These are phyloP conservation scores for Leccinum pachyderme DNA, from an alignment of 1,284 basidiomycete species.

Conservation along the genomic window DNA sequence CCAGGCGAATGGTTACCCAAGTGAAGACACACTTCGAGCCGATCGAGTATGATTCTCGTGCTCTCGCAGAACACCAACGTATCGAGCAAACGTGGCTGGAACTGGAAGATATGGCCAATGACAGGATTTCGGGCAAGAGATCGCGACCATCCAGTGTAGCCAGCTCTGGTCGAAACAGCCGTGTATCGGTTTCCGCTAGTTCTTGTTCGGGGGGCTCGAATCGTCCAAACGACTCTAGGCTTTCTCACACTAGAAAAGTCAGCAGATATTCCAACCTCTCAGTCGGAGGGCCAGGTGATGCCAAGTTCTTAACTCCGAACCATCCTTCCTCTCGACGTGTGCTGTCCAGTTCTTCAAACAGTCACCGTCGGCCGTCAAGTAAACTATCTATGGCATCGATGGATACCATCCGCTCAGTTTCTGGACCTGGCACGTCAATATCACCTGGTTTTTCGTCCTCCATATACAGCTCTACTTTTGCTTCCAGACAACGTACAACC, in stretches of 20 bases:
- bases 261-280: constrained; percentile 54
- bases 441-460: constrained; percentile 36
- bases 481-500: constrained; percentile 75
- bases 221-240: constrained; percentile 24
- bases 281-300: constrained; percentile 36
- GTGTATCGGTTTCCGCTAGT: constrained; percentile 40
- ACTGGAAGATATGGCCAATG: constrained; percentile 73
- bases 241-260: constrained; percentile 38
- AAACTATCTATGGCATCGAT: constrained; percentile 30
- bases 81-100: constrained; percentile 77
- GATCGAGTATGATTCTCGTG: constrained; percentile 56
- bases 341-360: constrained; percentile 44
- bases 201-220: constrained; percentile 22
- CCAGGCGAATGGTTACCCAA: constrained; percentile 46
- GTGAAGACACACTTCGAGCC: constrained; percentile 42
- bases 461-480: constrained; percentile 64
- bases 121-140: constrained; percentile 56
- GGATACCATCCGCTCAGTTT: constrained; percentile 33
- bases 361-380: constrained; percentile 37
- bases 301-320: constrained; percentile 49
- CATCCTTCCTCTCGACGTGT: constrained; percentile 44
- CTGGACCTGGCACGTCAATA: constrained; percentile 33
- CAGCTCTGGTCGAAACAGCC: constrained; percentile 56
- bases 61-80: constrained; percentile 55
- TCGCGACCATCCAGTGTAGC: constrained; percentile 64